These are phyloP conservation scores for Sclerotinia spermophila DNA, from an alignment of 2,329 filamentous ascomycete genomes.

Conservation along the genomic window DNA sequence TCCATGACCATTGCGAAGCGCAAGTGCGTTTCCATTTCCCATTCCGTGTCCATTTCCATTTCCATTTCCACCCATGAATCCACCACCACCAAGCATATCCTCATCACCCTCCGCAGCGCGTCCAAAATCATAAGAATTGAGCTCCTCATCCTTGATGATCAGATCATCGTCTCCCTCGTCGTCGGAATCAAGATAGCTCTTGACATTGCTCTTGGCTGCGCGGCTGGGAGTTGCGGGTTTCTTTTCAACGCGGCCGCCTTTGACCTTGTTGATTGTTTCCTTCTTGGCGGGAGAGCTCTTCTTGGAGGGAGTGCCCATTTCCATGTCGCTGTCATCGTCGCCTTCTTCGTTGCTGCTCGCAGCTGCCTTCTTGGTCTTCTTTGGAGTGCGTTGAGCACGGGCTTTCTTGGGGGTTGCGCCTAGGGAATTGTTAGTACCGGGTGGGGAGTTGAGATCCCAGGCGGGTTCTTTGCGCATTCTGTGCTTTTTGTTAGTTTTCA, in stretches of 20 bases:
- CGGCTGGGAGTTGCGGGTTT: neutral
- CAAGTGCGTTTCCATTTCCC: too few species aligned
- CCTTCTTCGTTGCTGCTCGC: conserved; percentile 13
- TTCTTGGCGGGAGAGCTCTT: conserved; percentile 24
- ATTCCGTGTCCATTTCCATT: neutral
- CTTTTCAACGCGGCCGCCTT: conserved; percentile 27
- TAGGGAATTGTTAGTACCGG: conserved; percentile 21
- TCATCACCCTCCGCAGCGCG: neutral
- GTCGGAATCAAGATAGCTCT: conserved; percentile 14
- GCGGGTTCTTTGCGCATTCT: conserved; percentile 27
- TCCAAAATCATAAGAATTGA: neutral
- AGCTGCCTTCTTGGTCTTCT: conserved; percentile 14
- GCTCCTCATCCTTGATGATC: conserved; percentile 7
- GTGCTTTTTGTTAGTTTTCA: neutral
- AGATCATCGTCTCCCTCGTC: conserved; percentile 19
- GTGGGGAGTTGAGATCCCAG: conserved; percentile 25
- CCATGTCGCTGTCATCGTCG: conserved; percentile 18
- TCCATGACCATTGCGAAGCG: neutral
- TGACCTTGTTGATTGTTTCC: conserved; percentile 26
- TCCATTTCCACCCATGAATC: neutral
- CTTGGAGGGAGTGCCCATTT: conserved; percentile 20
- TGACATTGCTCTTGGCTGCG: neutral
- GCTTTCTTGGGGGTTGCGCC: conserved; percentile 10
- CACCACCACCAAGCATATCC: neutral
- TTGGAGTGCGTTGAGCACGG: neutral